Evolutionary conservation across 495 filamentous ascomycete genomes (phyloP).

Genomic region (Zalerion maritima): DNA sequence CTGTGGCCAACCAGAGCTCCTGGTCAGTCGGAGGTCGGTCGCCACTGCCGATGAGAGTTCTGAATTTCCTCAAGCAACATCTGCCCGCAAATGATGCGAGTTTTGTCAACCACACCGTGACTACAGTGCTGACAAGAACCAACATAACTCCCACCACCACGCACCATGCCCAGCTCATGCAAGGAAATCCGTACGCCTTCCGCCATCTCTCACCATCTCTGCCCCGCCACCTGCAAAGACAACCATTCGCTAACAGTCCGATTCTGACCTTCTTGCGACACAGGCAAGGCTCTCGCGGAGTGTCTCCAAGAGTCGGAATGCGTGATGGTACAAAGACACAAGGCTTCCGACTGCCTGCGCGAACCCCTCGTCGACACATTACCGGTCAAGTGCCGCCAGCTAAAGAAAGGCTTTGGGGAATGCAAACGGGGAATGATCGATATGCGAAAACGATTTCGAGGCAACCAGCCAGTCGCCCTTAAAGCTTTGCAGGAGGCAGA

Average conservation of each 20-base stretch:
- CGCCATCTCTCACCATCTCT: conserved; percentile 2
- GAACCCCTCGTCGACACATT: conserved; percentile 62
- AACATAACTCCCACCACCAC: not conserved
- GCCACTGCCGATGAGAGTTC: too few relatives aligned
- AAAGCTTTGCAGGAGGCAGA: conserved; percentile 44
- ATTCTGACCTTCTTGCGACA: not conserved
- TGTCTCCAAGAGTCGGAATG: conserved; percentile 94
- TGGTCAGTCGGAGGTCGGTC: too few relatives aligned
- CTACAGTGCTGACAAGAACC: not conserved
- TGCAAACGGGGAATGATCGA: conserved; percentile 95
- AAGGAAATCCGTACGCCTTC: conserved; percentile 72
- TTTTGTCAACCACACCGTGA: conserved; percentile 1
- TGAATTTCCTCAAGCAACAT: too few relatives aligned
- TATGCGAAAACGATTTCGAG: conserved; percentile 96
- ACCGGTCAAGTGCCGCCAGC: conserved; percentile 78
- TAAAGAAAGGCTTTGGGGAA: conserved; percentile 81
- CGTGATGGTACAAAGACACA: conserved; percentile 78
- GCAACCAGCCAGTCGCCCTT: conserved; percentile 73
- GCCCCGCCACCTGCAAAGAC: not conserved
- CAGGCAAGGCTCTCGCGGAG: conserved; percentile 79
- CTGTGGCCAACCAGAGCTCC: too few relatives aligned
- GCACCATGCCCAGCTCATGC: conserved; percentile 85
- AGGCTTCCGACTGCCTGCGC: conserved; percentile 74
- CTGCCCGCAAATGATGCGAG: too few relatives aligned
- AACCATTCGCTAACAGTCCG: conserved; percentile 6